These are phyloP conservation scores for Cutaneotrichosporon cutaneum DNA, from an alignment of 1,284 basidiomycete species.

Conservation along the genomic window DNA sequence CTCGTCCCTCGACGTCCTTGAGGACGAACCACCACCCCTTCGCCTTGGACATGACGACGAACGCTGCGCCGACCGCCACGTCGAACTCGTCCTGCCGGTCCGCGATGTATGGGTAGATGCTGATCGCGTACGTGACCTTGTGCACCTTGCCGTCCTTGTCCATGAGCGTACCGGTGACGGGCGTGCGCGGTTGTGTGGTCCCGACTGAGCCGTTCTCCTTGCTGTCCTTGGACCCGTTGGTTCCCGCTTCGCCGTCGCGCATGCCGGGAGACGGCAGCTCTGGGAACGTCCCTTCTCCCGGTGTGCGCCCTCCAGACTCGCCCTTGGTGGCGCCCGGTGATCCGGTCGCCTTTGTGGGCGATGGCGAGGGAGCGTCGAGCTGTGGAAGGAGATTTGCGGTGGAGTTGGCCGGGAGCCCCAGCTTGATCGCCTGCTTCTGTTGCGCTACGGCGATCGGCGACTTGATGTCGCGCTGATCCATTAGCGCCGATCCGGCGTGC, in stretches of 20 bases:
- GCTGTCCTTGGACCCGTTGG: slow-evolving; percentile 3
- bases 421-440: slow-evolving; percentile 73
- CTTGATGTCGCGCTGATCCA: slow-evolving; percentile 90
- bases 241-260: slow-evolving; percentile 27
- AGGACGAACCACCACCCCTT: slow-evolving; percentile 99
- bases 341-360: slow-evolving; percentile 35
- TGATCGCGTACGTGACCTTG: slow-evolving; percentile 54
- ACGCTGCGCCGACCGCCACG: slow-evolving; percentile 88
- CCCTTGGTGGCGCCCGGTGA: background rate
- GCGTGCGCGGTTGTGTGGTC: slow-evolving; percentile 3
- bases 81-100: slow-evolving; percentile 98
- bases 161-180: slow-evolving; percentile 28
- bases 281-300: slow-evolving; percentile 39
- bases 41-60: slow-evolving; percentile 87
- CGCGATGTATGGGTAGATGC: slow-evolving; percentile 73
- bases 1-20: slow-evolving; percentile 80
- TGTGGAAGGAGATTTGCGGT: slow-evolving; percentile 35
- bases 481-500: slow-evolving; percentile 96
- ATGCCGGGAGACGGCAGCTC: slow-evolving; percentile 48
- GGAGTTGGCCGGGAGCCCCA: slow-evolving; percentile 39
- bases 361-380: slow-evolving; percentile 35
- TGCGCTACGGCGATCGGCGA: slow-evolving; percentile 93
- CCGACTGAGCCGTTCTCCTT: background rate
- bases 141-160: slow-evolving; percentile 45
- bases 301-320: slow-evolving; percentile 26